phyloP scores from a whole-genome alignment of 768 basidiomycete genomes.

The Trametes cubensis region DNA sequence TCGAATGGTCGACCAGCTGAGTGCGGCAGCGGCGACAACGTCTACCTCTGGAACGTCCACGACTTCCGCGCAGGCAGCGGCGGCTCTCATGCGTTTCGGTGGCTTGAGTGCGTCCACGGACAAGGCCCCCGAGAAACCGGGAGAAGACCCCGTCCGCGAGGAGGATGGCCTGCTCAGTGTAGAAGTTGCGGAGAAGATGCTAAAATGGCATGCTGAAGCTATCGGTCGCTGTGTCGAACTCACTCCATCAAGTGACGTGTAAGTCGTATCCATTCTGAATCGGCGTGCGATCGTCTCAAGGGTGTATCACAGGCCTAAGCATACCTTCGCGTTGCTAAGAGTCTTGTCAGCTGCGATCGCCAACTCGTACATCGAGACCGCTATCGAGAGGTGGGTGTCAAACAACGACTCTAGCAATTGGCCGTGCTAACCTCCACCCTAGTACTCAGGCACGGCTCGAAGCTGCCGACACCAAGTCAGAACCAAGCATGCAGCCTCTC shows the following conservation, averaged over 20 bases:
- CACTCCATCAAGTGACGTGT: slow-evolving; percentile 83
- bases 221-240: slow-evolving; percentile 94
- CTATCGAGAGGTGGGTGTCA: slow-evolving; percentile 82
- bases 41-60: slow-evolving; percentile 60
- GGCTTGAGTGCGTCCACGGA: slow-evolving; percentile 51
- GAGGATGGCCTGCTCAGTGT: slow-evolving; percentile 83
- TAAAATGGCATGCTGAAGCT: slow-evolving; percentile 98
- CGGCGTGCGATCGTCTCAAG: background rate
- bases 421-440: slow-evolving; percentile 6
- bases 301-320: slow-evolving; percentile 67
- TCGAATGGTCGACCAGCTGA: slow-evolving; percentile 87
- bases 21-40: slow-evolving; percentile 71
- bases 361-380: slow-evolving; percentile 84
- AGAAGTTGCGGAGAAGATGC: slow-evolving; percentile 82
- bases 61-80: slow-evolving; percentile 83
- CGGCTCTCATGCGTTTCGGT: slow-evolving; percentile 87
- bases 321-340: slow-evolving; percentile 79
- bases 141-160: slow-evolving; percentile 75
- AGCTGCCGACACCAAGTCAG: slow-evolving; percentile 69
- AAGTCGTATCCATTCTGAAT: slow-evolving; percentile 37
- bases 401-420: background rate
- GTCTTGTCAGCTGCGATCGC: slow-evolving; percentile 88
- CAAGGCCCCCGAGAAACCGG: slow-evolving; percentile 33
- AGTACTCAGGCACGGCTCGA: slow-evolving; percentile 78
- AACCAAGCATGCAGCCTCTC: slow-evolving; percentile 77